These are phyloP conservation scores for Fusarium pininemorale DNA, from an alignment of 2,329 filamentous ascomycete species.

Conservation along the genomic window DNA sequence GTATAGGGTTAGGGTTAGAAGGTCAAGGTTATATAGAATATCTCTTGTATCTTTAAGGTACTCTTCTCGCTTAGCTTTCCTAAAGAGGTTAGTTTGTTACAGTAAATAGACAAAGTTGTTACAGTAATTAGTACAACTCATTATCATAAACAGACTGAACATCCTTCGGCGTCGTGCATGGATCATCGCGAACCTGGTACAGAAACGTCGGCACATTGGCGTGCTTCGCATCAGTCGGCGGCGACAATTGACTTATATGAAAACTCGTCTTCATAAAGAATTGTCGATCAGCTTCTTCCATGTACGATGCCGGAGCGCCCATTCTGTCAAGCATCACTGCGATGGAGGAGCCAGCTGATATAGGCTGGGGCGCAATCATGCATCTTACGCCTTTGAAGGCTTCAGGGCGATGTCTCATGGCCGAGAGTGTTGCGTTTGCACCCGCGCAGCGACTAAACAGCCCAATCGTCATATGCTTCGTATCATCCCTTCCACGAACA, in stretches of 20 bases:
- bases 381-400: slow-evolving; percentile 16
- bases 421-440: slow-evolving; percentile 17
- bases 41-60: no score
- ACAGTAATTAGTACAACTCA: no score
- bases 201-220: slow-evolving; percentile 18
- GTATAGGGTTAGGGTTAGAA: no score
- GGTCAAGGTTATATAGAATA: no score
- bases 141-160: slow-evolving; percentile 30
- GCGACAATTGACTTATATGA: slow-evolving; percentile 2
- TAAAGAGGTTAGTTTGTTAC: no score
- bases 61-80: no score
- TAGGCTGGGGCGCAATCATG: slow-evolving; percentile 23
- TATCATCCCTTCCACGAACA: neutral
- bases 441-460: slow-evolving; percentile 27
- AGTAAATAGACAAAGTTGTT: no score
- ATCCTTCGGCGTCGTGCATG: slow-evolving; percentile 12
- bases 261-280: slow-evolving; percentile 32
- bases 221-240: slow-evolving; percentile 16
- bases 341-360: slow-evolving; percentile 1
- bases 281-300: slow-evolving; percentile 21
- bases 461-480: slow-evolving; percentile 7
- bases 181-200: slow-evolving; percentile 23
- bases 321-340: slow-evolving; percentile 3
- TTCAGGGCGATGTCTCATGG: slow-evolving; percentile 6
- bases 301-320: slow-evolving; percentile 6